Base-by-base conservation (phyloP, 345 rosid genomes). In the Punica granatum region DNA sequence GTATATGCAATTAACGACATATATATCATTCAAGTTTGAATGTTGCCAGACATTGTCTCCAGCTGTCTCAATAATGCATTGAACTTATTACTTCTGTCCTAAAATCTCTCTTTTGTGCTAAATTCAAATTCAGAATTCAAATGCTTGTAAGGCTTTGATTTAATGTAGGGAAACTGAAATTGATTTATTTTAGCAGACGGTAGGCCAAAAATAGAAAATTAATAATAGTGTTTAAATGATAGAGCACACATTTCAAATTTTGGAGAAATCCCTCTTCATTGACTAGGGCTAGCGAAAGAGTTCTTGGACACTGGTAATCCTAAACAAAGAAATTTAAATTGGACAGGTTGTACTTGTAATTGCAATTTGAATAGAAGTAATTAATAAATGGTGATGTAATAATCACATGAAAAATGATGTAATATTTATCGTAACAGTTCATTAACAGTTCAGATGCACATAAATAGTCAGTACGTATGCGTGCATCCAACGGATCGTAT, bases 111-210 rank as follows among this genome's bases (percentile, higher is more conserved):
- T 15, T 35, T 4, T 31, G 3, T 65, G 58, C 58, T 65, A n/a
- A 51, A 41, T 66, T 66, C 69, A 51, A 49, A 34, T 66, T 66
- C 26, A 46, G 59, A 49, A 66, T 49, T 66, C 56, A 28, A 46
- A 66, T 35, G 6, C 37, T 37, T 37, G 7, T 34, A 2, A 49
- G 36, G 5, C 41, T 14, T 28, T 26, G 60, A 28, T 26, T 28
- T 30, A 56, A 26, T 26, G 25, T 56, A 7, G 1, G 9, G 7
- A 56, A 56, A 56, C 34, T 56, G 19, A 56, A 30, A 56, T 12
- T 56, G 7, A 26, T 36, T 28, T 5, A 0, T 25, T 6, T 18
- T 21, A 66, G 12, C 11, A 33, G 31, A 66, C 43, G 39, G 30
- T 7, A 14, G 33, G 41, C 39, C 49, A 28, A 12, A 28, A 65